Percentiles rank a stretch among this genome's conserved stretches.
phyloP scores from a whole-genome alignment of 1,139 yeast genomes.

The Suhomyces anneliseae region DNA sequence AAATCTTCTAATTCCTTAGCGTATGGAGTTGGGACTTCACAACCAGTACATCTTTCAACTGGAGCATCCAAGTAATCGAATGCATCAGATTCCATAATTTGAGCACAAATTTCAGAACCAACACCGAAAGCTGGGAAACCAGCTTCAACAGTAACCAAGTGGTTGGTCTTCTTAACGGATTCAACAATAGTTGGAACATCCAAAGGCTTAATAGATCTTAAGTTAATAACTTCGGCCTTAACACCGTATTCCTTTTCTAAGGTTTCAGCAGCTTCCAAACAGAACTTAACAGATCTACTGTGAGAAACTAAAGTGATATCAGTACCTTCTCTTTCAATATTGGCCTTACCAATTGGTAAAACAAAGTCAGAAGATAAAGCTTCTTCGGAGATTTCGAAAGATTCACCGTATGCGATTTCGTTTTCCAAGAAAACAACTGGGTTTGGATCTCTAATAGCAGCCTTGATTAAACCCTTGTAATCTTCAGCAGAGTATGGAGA shows the following conservation, averaged over 20 bases:
- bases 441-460: slow-evolving; percentile 97
- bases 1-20: slow-evolving; percentile 95
- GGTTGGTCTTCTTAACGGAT: slow-evolving; percentile 95
- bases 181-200: slow-evolving; percentile 84
- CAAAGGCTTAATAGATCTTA: slow-evolving; percentile 95
- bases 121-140: slow-evolving; percentile 99
- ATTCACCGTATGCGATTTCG: slow-evolving; percentile 91
- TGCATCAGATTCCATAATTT: slow-evolving; percentile 97
- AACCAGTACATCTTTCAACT: slow-evolving; percentile 97
- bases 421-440: slow-evolving; percentile 96
- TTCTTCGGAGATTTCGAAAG: slow-evolving; percentile 88
- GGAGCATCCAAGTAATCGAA: slow-evolving; percentile 99
- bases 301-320: slow-evolving; percentile 90
- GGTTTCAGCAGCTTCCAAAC: slow-evolving; percentile 86
- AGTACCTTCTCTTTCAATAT: slow-evolving; percentile 88
- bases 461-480: slow-evolving; percentile 92
- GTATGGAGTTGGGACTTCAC: slow-evolving; percentile 99
- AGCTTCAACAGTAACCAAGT: slow-evolving; percentile 92
- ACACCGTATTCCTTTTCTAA: slow-evolving; percentile 85
- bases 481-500: slow-evolving; percentile 97
- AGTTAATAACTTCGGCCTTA: slow-evolving; percentile 89
- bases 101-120: slow-evolving; percentile 97
- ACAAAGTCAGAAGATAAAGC: slow-evolving; percentile 84
- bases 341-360: slow-evolving; percentile 93
- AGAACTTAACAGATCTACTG: slow-evolving; percentile 83